These are phyloP conservation scores for Rhizopus microsporus DNA, from an alignment of 371 early-diverging fungal species.

Conservation along the genomic window DNA sequence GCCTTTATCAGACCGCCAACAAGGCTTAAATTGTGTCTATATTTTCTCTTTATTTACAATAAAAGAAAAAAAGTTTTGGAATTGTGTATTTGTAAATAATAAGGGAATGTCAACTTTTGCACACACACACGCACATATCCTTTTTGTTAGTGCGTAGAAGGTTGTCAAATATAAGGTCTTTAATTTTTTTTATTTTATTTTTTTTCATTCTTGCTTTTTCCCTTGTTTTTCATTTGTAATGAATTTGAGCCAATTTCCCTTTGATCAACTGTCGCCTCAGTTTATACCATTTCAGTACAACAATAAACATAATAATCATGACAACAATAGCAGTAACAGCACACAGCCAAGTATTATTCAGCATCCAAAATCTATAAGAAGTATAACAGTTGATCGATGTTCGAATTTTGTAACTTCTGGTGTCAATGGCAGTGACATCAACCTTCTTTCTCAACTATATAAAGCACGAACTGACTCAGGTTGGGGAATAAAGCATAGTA, in stretches of 20 bases:
- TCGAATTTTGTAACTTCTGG: slow-evolving; percentile 50
- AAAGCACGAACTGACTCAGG: slow-evolving; percentile 49
- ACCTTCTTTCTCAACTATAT: slow-evolving; percentile 49
- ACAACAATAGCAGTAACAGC: background rate
- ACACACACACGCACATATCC: too few species aligned
- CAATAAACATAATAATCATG: too few species aligned
- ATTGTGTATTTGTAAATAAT: too few species aligned
- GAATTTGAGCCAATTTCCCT: slow-evolving; percentile 19
- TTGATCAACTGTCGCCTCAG: background rate
- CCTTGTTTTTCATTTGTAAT: background rate
- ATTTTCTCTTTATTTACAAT: too few species aligned
- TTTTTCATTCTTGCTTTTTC: background rate
- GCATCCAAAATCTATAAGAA: slow-evolving; percentile 44
- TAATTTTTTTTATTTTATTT: background rate
- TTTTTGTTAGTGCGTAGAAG: background rate
- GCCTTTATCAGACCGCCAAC: too few species aligned
- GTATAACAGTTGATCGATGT: slow-evolving; percentile 50
- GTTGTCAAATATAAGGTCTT: background rate
- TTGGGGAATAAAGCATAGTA: slow-evolving; percentile 2
- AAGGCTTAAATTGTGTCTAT: too few species aligned
- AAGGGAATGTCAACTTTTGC: too few species aligned
- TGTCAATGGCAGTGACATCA: slow-evolving; percentile 52
- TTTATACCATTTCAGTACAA: background rate
- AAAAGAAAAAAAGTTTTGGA: too few species aligned
- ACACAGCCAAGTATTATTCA: slow-evolving; percentile 29